phyloP scores from a whole-genome alignment of 2,329 filamentous ascomycete species.

The Sarocladium oryzae region DNA sequence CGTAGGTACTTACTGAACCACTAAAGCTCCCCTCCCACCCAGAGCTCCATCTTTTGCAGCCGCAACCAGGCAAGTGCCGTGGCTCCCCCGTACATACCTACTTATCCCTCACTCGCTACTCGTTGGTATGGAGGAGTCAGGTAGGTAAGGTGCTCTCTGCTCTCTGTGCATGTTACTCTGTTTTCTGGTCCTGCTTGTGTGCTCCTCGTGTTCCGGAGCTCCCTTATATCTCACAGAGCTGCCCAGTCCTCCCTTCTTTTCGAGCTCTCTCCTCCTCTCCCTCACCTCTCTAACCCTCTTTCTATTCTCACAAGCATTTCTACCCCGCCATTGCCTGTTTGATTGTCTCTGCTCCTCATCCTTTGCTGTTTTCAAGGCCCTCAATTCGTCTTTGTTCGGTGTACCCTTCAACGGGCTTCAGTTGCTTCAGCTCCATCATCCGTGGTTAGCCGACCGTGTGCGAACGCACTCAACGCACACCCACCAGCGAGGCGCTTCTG shows the following conservation, averaged over 20 bases:
- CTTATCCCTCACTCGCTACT: too few species aligned
- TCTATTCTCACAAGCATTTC: neutral
- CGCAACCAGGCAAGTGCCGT: conserved; percentile 8
- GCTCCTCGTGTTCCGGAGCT: neutral
- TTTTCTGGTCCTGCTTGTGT: neutral
- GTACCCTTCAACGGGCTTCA: too few species aligned
- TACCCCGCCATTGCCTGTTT: neutral
- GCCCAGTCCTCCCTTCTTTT: neutral
- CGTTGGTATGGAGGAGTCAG: too few species aligned
- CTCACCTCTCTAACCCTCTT: neutral
- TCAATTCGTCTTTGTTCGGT: too few species aligned
- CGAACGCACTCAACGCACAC: neutral
- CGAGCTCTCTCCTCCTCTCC: neutral
- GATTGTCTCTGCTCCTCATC: neutral
- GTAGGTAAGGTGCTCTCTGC: too few species aligned
- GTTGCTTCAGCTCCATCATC: neutral
- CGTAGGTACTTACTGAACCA: too few species aligned
- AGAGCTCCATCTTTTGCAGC: neutral
- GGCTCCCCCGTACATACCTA: neutral
- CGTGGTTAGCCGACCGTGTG: neutral
- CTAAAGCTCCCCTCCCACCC: too few species aligned
- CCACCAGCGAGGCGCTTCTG: neutral
- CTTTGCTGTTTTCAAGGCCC: neutral
- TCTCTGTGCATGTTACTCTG: too few species aligned
- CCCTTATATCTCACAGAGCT: neutral